Evolutionary conservation across 345 rosid species (phyloP).

Genomic region (Pugionium cornutum): DNA sequence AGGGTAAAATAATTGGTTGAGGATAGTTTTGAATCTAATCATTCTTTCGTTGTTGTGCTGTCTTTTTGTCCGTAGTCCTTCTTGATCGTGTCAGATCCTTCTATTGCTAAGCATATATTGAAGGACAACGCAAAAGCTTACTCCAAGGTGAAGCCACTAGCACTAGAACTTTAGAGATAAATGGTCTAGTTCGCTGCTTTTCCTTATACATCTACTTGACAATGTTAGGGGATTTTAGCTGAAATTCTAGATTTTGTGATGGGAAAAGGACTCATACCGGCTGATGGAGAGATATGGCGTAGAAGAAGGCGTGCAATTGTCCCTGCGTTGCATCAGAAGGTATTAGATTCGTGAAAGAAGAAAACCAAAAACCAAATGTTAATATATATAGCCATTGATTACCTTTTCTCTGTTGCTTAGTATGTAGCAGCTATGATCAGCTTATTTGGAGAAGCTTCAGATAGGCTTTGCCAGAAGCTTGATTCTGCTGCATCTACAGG

Average conservation of each 20-base stretch:
- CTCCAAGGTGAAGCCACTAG: constrained; percentile 62
- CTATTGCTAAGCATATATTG: constrained; percentile 85
- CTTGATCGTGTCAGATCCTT: constrained; percentile 91
- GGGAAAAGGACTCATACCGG: constrained; percentile 97
- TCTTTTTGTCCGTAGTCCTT: constrained; percentile 61
- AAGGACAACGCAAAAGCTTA: constrained; percentile 81
- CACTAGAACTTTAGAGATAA: not conserved
- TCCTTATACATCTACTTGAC: constrained; percentile 29
- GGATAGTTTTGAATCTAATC: constrained; percentile 4
- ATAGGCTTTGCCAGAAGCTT: constrained; percentile 84
- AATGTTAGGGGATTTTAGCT: constrained; percentile 78
- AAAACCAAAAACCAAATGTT: not conserved
- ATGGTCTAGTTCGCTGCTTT: not conserved
- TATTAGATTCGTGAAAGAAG: constrained; percentile 13
- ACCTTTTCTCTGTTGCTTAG: constrained; percentile 43
- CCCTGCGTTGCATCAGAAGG: constrained; percentile 94
- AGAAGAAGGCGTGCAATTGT: constrained; percentile 89
- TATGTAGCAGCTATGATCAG: constrained; percentile 91
- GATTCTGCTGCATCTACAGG: constrained; percentile 73
- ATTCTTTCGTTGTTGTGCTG: not conserved
- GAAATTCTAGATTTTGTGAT: constrained; percentile 96
- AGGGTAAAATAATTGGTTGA: not conserved
- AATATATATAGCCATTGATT: constrained; percentile 9
- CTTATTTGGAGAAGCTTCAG: constrained; percentile 79
- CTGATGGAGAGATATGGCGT: constrained; percentile 97